phyloP scores from a whole-genome alignment of 2,329 filamentous ascomycete species.

The Fusarium sacchari region DNA sequence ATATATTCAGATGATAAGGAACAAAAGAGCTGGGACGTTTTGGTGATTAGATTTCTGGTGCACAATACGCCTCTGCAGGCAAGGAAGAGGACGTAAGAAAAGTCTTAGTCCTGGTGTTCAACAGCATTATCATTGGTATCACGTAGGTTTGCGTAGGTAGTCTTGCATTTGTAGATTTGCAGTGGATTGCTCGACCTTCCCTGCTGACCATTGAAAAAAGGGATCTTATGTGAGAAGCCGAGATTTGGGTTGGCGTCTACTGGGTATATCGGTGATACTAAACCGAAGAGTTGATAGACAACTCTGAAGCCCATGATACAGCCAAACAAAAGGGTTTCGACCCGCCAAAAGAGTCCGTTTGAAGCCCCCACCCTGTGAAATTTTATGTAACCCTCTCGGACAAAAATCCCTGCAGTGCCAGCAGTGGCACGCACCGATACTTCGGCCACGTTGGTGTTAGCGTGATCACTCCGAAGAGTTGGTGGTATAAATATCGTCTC shows the following conservation, averaged over 20 bases:
- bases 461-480: background rate
- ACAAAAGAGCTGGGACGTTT: background rate
- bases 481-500: conserved; percentile 13
- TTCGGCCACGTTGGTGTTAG: background rate
- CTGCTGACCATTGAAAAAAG: background rate
- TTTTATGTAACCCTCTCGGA: conserved; percentile 16
- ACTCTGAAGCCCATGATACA: conserved; percentile 6
- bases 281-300: background rate
- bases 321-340: background rate
- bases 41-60: background rate
- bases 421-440: background rate
- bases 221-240: background rate
- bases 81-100: background rate
- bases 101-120: background rate
- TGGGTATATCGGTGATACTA: background rate
- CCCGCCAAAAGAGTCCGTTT: background rate
- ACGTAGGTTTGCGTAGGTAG: too few relatives aligned
- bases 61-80: background rate
- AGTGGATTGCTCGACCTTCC: background rate
- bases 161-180: background rate
- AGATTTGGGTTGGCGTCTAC: background rate
- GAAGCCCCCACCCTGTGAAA: background rate
- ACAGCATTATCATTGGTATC: background rate
- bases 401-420: background rate
- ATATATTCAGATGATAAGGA: background rate